Percentiles rank a stretch among this genome's conserved stretches.
Conservation (phyloP, 1,284 basidiomycete genomes). For the Coniophora puteana region DNA sequence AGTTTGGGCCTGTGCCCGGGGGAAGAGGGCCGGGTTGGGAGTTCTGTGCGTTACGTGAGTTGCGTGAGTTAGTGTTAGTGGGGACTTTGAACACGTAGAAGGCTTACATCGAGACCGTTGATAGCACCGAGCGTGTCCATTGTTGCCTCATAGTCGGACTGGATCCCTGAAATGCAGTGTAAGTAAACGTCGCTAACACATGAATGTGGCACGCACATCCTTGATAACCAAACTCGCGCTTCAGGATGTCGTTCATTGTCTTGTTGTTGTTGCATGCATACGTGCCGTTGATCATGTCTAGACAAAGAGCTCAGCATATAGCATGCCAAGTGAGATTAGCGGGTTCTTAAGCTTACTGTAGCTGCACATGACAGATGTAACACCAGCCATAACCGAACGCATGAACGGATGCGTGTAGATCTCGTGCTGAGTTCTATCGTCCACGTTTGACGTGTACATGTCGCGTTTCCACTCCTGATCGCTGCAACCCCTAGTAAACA, state of each 20-base stretch:
- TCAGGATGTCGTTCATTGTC: slow-evolving; percentile 45
- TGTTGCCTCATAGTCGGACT: slow-evolving; percentile 33
- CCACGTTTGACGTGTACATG: slow-evolving; percentile 41
- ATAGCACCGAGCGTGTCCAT: slow-evolving; percentile 26
- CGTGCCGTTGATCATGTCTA: slow-evolving; percentile 33
- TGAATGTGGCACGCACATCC: slow-evolving; percentile 27
- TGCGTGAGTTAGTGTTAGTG: not conserved
- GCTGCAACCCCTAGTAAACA: slow-evolving; percentile 24
- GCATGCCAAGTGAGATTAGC: slow-evolving; percentile 31
- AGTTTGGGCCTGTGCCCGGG: slow-evolving; percentile 11
- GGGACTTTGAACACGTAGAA: not conserved
- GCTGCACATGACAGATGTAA: slow-evolving; percentile 64
- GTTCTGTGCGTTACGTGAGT: slow-evolving; percentile 5
- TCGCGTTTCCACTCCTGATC: slow-evolving; percentile 30
- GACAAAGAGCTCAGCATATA: slow-evolving; percentile 17
- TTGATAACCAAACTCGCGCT: slow-evolving; percentile 48
- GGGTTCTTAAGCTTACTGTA: slow-evolving; percentile 51
- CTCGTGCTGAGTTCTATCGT: slow-evolving; percentile 56
- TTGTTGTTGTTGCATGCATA: slow-evolving; percentile 46
- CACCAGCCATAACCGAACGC: slow-evolving; percentile 40
- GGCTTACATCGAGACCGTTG: slow-evolving; percentile 36
- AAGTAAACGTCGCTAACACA: no score
- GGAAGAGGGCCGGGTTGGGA: slow-evolving; percentile 29
- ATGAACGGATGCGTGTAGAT: slow-evolving; percentile 50
- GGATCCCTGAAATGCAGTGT: not conserved